Evolutionary conservation across 257 asterid species (phyloP), one percentile per base, ranked within the genome.

Genomic region (Prunella vulgaris): DNA sequence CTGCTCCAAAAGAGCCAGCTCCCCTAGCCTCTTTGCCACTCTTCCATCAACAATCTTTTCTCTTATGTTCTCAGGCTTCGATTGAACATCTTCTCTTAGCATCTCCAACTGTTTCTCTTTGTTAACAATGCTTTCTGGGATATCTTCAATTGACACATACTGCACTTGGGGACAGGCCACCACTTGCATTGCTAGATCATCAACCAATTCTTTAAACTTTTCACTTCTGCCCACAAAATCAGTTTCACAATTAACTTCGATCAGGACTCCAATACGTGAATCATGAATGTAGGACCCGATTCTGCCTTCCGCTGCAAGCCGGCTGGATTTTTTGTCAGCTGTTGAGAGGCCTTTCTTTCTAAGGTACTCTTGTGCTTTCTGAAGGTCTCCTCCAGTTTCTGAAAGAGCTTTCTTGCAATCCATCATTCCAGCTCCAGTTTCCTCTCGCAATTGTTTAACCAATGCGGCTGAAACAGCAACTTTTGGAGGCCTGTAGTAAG

Each of bases 351-450:
- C 98, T 78, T 91, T 94, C 86, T 86, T 89, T 49, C 97, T 76
- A 40, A 94, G 93, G 84, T 89, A 86, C 71, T 87, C 98, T 73
- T 85, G 96, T 64, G 99, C 99, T 86, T 87, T 85, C 64, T 85
- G 95, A 17, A 89, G 87, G 82, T 91, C 90, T 69, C 96, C 97
- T 62, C 86, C 95, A 13, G 93, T 83, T 85, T 91, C 97, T 0
- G 97, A 65, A 57, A 94, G 95, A 14, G 97, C 99, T 82, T 91
- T 94, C 84, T 94, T 94, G 91, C 99, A 94, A 38, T 89, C 99
- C 99, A 94, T 94, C 99, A 94, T 91, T 69, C 99, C 99, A 21
- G 97, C 96, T 24, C 97, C 97, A 30, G 90, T 89, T 91, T 94
- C 98, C 33, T 94, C 99, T 27, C 99, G 87, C 72, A 94, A 54